phyloP scores from a whole-genome alignment of 2,329 filamentous ascomycete genomes.

The Chlorencoelia australis region DNA sequence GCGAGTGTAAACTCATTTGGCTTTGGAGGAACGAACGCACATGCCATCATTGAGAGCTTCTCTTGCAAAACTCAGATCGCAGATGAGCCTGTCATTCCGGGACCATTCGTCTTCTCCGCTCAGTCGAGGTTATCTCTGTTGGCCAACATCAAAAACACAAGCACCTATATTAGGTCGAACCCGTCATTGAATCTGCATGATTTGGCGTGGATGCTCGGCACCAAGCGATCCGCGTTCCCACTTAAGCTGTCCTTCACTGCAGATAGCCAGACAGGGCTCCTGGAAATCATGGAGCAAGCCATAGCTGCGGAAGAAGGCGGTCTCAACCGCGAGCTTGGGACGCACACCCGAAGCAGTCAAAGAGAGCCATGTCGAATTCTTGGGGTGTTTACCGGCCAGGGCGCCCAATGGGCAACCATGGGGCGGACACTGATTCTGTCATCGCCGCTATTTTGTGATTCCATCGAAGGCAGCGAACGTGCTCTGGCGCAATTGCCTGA shows the following conservation, averaged over 20 bases:
- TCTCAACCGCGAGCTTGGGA: neutral
- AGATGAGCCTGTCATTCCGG: neutral
- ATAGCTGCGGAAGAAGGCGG: conserved; percentile 1
- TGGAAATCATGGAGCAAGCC: conserved; percentile 2
- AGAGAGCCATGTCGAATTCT: conserved; percentile 2
- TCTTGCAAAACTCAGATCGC: no score
- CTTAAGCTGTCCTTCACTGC: conserved; percentile 9
- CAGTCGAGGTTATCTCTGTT: conserved; percentile 8
- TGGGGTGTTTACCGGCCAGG: conserved; percentile 17
- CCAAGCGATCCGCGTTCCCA: conserved; percentile 6
- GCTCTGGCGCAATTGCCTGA: conserved; percentile 19
- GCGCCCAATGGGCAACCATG: conserved; percentile 16
- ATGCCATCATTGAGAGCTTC: conserved; percentile 32
- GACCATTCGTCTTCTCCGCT: conserved; percentile 14
- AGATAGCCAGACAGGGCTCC: conserved; percentile 3
- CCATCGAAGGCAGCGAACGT: conserved; percentile 16
- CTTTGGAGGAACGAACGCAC: conserved; percentile 38
- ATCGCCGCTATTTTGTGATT: neutral
- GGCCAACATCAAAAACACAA: conserved; percentile 1
- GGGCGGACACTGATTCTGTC: conserved; percentile 8
- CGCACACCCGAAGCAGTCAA: neutral
- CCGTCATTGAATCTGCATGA: neutral
- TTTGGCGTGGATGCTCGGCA: conserved; percentile 6
- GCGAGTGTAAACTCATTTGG: conserved; percentile 29
- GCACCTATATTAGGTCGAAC: neutral